Base-by-base conservation (phyloP, 2,329 filamentous ascomycete genomes). In the Cladosporium colombiae region DNA sequence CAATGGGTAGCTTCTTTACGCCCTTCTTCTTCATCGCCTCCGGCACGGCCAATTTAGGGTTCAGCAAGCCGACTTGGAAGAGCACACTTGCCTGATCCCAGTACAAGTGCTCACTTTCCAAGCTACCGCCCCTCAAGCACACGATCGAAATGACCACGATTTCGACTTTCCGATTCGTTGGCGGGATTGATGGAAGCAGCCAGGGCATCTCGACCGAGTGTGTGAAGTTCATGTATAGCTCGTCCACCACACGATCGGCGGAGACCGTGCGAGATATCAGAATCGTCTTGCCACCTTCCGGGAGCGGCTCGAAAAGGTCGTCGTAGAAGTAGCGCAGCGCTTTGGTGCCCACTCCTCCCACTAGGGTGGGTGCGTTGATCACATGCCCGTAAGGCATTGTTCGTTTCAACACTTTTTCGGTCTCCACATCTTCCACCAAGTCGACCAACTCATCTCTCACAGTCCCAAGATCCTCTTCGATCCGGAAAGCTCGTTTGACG, bases 81-180 rank as follows among this genome's bases (percentile, higher is more conserved):
- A 88, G 73, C 8, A 88, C 85, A 57, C 80, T 84, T 11, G 86
- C 86, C 70, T 88, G 86, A 69, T 88, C 86, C 86, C 86, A 88
- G 71, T 88, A 88, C 3, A 87, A 75, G 61, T 86, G 81, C 72
- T 88, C 86, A 21, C 81, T 83, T 74, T 82, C 85, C 14, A 88
- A 74, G 68, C 82, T 83, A 0, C 82, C 83, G 0, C 79, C 84
- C 16, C 84, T 76, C 62, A 88, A 77, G 33, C 81, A 81, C 2
- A 88, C 85, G 10, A 88, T 83, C 62, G 80, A 84, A 1, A 88
- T 83, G 1, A 88, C 74, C 0, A 85, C 81, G 10, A 77, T 70
- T 71, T 88, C 85, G 1, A 88, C 84, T 50, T 81, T 80, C 63
- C 83, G 82, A 66, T 84, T 81, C 0, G 86, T 88, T 0, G 86